phyloP scores from a whole-genome alignment of 306 rosid genomes.

The Dalbergia cochinchinensis region DNA sequence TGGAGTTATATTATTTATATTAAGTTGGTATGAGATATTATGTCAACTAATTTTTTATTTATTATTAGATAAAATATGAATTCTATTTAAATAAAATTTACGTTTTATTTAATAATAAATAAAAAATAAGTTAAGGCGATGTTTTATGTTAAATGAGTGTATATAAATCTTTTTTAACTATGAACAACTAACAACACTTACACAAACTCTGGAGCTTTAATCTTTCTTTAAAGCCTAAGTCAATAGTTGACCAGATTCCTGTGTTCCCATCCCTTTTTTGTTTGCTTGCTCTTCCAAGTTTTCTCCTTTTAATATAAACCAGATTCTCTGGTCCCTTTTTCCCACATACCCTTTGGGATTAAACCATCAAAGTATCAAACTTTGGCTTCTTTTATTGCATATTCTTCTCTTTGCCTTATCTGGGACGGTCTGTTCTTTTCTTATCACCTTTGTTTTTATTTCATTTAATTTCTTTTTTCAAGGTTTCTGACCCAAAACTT shows the following conservation, averaged over 20 bases:
- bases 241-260: slow-evolving; percentile 54
- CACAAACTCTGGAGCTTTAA: background rate
- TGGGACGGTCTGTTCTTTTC: slow-evolving; percentile 14
- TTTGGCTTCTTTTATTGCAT: slow-evolving; percentile 36
- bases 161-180: too few relatives aligned
- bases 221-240: background rate
- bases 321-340: slow-evolving; percentile 29
- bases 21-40: too few relatives aligned
- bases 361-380: slow-evolving; percentile 26
- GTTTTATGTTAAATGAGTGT: too few relatives aligned
- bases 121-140: too few relatives aligned
- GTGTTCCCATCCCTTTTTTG: background rate
- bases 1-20: too few relatives aligned
- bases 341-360: slow-evolving; percentile 7
- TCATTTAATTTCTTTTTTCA: background rate
- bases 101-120: too few relatives aligned
- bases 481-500: slow-evolving; percentile 42
- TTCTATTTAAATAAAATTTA: too few relatives aligned
- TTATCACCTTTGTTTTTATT: background rate
- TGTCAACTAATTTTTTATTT: too few relatives aligned
- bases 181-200: too few relatives aligned
- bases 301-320: slow-evolving; percentile 1
- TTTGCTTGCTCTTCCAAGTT: slow-evolving; percentile 17
- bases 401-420: slow-evolving; percentile 8
- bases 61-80: too few relatives aligned